Conservation (phyloP, 176 grass and related monocot species). For the Raddia distichophylla region DNA sequence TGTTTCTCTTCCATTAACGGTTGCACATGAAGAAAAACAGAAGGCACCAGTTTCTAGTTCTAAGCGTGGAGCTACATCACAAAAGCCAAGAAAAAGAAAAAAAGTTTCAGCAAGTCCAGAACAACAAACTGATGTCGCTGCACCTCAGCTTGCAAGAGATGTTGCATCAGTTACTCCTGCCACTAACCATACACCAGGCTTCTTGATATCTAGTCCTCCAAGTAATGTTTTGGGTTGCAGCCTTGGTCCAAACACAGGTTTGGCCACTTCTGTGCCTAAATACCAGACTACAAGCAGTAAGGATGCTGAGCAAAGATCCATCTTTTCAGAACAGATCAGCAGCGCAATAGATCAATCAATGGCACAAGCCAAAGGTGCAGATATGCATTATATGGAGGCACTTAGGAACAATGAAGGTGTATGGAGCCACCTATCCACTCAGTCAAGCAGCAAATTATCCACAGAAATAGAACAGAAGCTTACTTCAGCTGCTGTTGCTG, state of each 20-base stretch:
- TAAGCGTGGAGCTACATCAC: conserved; percentile 54
- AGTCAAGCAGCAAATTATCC: conserved; percentile 53
- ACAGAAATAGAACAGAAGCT: conserved; percentile 84
- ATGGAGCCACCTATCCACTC: conserved; percentile 67
- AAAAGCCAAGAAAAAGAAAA: conserved; percentile 95
- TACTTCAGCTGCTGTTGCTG: conserved; percentile 80
- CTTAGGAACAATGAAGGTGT: conserved; percentile 69
- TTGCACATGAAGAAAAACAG: conserved; percentile 57
- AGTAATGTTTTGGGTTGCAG: conserved; percentile 50
- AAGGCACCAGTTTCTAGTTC: conserved; percentile 53
- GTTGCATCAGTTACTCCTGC: conserved; percentile 47
- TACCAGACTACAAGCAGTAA: conserved; percentile 49
- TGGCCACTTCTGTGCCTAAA: conserved; percentile 53
- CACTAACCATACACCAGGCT: conserved; percentile 39
- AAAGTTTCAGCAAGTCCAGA: conserved; percentile 67
- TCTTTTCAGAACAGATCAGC: conserved; percentile 59
- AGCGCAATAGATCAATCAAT: conserved; percentile 76
- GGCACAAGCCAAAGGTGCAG: conserved; percentile 68
- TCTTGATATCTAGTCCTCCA: conserved; percentile 58
- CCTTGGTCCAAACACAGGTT: conserved; percentile 55
- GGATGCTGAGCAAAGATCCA: conserved; percentile 48
- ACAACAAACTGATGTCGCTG: conserved; percentile 45
- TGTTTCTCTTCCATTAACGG: conserved; percentile 49
- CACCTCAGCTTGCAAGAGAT: conserved; percentile 51
- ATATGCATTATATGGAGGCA: conserved; percentile 56